Conservation (phyloP, 305 asterid genomes). For the Withania somnifera region DNA sequence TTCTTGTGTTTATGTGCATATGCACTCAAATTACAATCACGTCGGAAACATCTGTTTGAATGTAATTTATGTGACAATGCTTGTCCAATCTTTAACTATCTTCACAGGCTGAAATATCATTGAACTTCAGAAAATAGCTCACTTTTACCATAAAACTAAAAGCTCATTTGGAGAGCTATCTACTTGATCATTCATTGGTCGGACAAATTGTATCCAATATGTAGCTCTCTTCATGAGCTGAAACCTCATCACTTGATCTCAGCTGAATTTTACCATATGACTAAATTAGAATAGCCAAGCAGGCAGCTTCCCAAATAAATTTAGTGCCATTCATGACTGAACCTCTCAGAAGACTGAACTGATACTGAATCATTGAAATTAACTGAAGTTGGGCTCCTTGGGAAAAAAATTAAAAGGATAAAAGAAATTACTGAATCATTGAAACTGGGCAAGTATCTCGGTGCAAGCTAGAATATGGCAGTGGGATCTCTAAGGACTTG, state of each 20-base stretch:
- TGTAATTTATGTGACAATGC: not conserved
- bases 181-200: not conserved
- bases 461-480: not conserved
- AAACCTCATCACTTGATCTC: not conserved
- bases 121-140: not conserved
- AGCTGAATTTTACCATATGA: not conserved
- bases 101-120: not conserved
- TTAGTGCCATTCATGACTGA: not conserved
- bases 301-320: not conserved
- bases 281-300: not conserved
- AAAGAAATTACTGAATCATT: not conserved
- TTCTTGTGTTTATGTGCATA: not conserved
- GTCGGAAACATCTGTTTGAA: not conserved
- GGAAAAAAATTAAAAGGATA: no score
- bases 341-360: not conserved
- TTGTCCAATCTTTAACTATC: not conserved
- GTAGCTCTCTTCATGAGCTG: not conserved
- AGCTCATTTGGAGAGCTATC: not conserved
- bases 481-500: not conserved
- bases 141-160: not conserved
- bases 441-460: not conserved
- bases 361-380: not conserved
- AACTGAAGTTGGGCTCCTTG: not conserved
- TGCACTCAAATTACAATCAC: not conserved
- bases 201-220: not conserved